These are phyloP conservation scores for Pyrenophora graminea DNA, from an alignment of 2,329 filamentous ascomycete genomes.

Conservation along the genomic window DNA sequence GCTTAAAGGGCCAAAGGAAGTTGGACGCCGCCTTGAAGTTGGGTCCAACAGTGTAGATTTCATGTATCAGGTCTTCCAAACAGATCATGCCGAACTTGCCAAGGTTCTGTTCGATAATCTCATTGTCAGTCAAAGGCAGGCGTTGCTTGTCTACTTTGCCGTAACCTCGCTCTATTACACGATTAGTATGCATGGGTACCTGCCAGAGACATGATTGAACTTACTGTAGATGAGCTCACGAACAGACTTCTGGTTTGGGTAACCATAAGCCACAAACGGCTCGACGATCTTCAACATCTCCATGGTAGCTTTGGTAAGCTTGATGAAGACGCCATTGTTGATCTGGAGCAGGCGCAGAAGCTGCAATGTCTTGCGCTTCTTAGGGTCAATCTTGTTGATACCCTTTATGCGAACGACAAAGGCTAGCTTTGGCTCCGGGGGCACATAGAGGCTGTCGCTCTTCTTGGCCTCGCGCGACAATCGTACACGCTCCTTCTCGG, in stretches of 20 bases:
- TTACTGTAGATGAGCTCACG: slow-evolving; percentile 99
- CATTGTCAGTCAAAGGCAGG: slow-evolving; percentile 93
- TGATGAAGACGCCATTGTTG: slow-evolving; percentile 99
- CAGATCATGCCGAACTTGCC: slow-evolving; percentile 98
- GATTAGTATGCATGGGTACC: slow-evolving; percentile 10
- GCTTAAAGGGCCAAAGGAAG: slow-evolving; percentile 99
- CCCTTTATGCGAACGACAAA: slow-evolving; percentile 99
- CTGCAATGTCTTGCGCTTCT: slow-evolving; percentile 99
- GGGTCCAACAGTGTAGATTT: slow-evolving; percentile 94
- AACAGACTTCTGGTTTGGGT: slow-evolving; percentile 98
- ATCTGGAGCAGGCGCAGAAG: slow-evolving; percentile 99
- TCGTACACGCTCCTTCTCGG: slow-evolving; percentile 97
- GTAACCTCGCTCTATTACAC: slow-evolving; percentile 72
- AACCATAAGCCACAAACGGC: slow-evolving; percentile 98
- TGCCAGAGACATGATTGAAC: slow-evolving; percentile 66
- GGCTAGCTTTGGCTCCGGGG: slow-evolving; percentile 92
- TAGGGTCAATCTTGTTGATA: slow-evolving; percentile 99
- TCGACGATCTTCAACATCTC: slow-evolving; percentile 99
- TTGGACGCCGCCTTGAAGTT: slow-evolving; percentile 98
- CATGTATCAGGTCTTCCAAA: slow-evolving; percentile 98
- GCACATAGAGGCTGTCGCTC: slow-evolving; percentile 90
- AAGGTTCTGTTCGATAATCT: slow-evolving; percentile 94
- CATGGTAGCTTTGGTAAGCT: slow-evolving; percentile 92
- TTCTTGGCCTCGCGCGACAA: slow-evolving; percentile 87
- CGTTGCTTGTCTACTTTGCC: slow-evolving; percentile 99